Evolutionary conservation across 768 basidiomycete species (phyloP).

Genomic region (Pleurotus tuber-regium): DNA sequence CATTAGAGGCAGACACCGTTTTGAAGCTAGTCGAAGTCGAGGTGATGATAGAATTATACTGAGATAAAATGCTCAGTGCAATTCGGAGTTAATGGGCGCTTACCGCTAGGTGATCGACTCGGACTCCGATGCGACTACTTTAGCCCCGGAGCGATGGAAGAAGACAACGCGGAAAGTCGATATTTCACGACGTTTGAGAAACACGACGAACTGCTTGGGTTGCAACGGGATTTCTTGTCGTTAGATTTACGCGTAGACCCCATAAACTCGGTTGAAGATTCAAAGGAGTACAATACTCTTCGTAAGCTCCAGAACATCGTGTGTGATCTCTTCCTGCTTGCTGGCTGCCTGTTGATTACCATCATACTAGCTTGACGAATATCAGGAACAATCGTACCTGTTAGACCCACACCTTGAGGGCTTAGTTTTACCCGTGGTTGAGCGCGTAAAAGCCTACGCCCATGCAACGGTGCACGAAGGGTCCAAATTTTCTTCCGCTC

Average conservation of each 20-base stretch:
- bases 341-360: too few relatives aligned
- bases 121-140: too few relatives aligned
- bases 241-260: constrained; percentile 44
- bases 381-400: constrained; percentile 91
- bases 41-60: too few relatives aligned
- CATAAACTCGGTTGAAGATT: constrained; percentile 36
- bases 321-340: constrained; percentile 22
- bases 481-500: constrained; percentile 28
- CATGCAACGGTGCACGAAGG: constrained; percentile 31
- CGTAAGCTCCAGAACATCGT: constrained; percentile 51
- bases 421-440: constrained; percentile 74
- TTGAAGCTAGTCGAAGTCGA: too few relatives aligned
- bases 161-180: constrained; percentile 41
- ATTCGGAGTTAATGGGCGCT: too few relatives aligned
- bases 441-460: constrained; percentile 55
- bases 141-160: too few relatives aligned
- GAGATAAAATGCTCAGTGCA: too few relatives aligned
- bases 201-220: constrained; percentile 52
- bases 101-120: too few relatives aligned
- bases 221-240: constrained; percentile 50
- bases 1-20: too few relatives aligned
- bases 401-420: constrained; percentile 86
- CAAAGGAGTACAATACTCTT: constrained; percentile 37
- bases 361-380: constrained; percentile 51
- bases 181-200: constrained; percentile 59